phyloP scores from a whole-genome alignment of 2,329 filamentous ascomycete species.

The Diaporthe humulicola region DNA sequence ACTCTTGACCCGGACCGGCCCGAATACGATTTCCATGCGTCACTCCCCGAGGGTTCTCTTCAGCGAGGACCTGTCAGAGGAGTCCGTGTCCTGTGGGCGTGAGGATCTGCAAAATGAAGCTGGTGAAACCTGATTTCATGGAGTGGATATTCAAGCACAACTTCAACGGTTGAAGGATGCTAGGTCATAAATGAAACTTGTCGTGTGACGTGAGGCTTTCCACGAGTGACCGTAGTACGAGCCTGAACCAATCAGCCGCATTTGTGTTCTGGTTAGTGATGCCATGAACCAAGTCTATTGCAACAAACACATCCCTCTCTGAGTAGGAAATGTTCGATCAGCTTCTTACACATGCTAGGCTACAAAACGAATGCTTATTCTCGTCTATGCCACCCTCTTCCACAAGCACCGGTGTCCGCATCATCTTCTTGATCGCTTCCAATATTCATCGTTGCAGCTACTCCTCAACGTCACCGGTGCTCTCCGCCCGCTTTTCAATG shows the following conservation, averaged over 20 bases:
- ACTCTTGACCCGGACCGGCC: neutral
- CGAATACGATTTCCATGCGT: slow-evolving; percentile 17
- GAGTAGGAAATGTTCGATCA: neutral
- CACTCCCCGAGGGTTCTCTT: neutral
- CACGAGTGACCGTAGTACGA: too few species aligned
- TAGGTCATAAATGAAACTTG: neutral
- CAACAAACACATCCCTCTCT: neutral
- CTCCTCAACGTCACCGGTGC: neutral
- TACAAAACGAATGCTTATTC: neutral
- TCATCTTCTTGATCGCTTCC: neutral
- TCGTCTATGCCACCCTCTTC: neutral
- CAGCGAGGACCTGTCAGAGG: neutral
- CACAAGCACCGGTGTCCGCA: rapidly evolving
- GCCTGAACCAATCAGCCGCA: neutral
- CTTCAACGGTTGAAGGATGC: neutral
- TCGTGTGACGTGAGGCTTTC: neutral
- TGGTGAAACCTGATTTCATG: neutral
- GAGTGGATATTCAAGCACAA: neutral
- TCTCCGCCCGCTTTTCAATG: neutral
- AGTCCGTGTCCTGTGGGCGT: neutral
- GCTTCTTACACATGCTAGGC: neutral
- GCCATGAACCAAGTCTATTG: neutral
- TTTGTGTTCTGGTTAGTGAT: neutral
- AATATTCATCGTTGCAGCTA: neutral
- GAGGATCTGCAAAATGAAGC: neutral